Evolutionary conservation across 75 land plant species (phyloP), one percentile per base, ranked within the genome.

Genomic region (Isoetes taiwanensis): DNA sequence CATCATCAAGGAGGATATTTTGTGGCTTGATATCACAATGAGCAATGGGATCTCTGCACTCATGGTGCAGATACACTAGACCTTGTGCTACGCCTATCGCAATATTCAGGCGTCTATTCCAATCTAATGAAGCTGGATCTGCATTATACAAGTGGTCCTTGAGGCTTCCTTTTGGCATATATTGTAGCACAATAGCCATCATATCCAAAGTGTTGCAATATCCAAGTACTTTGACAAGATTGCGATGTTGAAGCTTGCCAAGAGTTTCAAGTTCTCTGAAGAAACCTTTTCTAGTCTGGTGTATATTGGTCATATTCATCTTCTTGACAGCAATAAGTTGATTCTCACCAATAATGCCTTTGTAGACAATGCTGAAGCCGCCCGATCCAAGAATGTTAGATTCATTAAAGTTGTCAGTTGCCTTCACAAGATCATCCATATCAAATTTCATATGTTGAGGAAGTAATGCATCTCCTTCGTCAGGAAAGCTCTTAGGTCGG

Each of bases 81-180:
- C n/a, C n/a, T n/a, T n/a, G n/a, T n/a, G n/a, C n/a, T n/a, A n/a
- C n/a, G n/a, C n/a, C n/a, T n/a, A n/a, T n/a, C n/a, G n/a, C n/a
- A n/a, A n/a, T n/a, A n/a, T n/a, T n/a, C n/a, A n/a, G n/a, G n/a
- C n/a, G n/a, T n/a, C n/a, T n/a, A n/a, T n/a, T n/a, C n/a, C n/a
- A n/a, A n/a, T n/a, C n/a, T n/a, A n/a, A n/a, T n/a, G n/a, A n/a
- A n/a, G n/a, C n/a, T n/a, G n/a, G n/a, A n/a, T n/a, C n/a, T n/a
- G n/a, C n/a, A n/a, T n/a, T n/a, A n/a, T n/a, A n/a, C n/a, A n/a
- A n/a, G n/a, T n/a, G n/a, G n/a, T n/a, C n/a, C n/a, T n/a, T n/a
- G n/a, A 46, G 19, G 50, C n/a, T 8, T 6, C 50, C 50, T n/a
- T 46, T 46, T 5, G 50, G 50, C 50, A 46, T 46, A 46, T 6